Percentiles rank a stretch among this genome's conserved stretches.
Conservation (phyloP, 2,329 filamentous ascomycete genomes). For the Colletotrichum chrysophilum region DNA sequence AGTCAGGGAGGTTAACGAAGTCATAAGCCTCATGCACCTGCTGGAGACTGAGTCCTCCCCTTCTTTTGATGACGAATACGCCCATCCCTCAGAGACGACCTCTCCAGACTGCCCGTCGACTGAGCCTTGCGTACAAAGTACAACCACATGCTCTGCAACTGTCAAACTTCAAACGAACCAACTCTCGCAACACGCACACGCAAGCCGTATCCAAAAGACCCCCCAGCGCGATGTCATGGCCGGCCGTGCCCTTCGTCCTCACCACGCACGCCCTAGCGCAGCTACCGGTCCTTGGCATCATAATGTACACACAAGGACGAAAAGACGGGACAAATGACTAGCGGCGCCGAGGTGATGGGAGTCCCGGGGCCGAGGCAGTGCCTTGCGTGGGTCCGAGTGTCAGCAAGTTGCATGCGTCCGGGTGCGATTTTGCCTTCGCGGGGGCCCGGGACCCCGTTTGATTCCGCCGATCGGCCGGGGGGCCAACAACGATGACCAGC, state of each 20-base stretch:
- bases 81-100: neutral
- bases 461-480: neutral
- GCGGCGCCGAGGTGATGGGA: neutral
- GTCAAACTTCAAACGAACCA: neutral
- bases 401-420: neutral
- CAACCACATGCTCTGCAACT: neutral
- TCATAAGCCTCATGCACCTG: accelerated
- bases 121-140: neutral
- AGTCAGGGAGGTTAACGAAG: accelerated
- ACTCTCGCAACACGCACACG: neutral
- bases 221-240: neutral
- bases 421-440: too few species aligned
- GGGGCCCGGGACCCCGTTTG: neutral
- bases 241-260: neutral
- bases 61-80: neutral
- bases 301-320: neutral
- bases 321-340: neutral
- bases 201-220: neutral
- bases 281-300: neutral
- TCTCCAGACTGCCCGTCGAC: neutral
- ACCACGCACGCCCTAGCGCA: neutral
- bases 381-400: conserved; percentile 3
- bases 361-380: neutral
- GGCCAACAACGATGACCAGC: neutral
- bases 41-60: neutral